Evolutionary conservation across 176 grass and related monocot species (phyloP), one percentile per base, ranked within the genome.

Genomic region (Oropetium thomaeum): DNA sequence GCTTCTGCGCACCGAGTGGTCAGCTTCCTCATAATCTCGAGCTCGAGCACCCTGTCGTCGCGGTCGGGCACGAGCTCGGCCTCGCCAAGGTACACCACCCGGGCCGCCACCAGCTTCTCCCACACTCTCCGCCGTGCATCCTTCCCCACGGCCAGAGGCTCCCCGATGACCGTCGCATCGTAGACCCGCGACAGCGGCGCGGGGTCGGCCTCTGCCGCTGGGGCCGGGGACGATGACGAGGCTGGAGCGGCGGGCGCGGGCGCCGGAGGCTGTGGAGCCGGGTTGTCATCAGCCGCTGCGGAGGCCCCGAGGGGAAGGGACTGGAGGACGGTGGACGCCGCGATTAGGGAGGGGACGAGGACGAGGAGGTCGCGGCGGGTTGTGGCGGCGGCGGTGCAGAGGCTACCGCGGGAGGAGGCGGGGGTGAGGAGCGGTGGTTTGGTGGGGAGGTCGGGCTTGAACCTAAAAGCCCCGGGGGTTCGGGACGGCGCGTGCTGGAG

Each of bases 31-130:
- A 98, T 71, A 31, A 98, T 94, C 79, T 98, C 96, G 57, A 95
- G 80, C 74, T 98, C 91, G 17, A 98, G 64, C 73, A 67, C 60
- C 82, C 81, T 77, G 79, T 98, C 96, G 39, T 95, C 89, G 58
- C 86, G 86, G 74, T 98, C 91, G 22, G 91, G 91, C 57, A 95
- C 91, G 86, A 92, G 85, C 89, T 98, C 96, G 49, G 91, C 82
- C 84, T 98, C 91, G 8, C 91, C 96, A 32, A 98, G 84, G 79
- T 98, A 98, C 65, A 98, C 91, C 22, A 98, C 89, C 22, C 91
- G 81, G 58, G 96, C 96, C 15, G 65, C 84, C 91, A 98, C 89
- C 67, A 98, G 76, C 87, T 98, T 98, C 89, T 98, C 96, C 96
- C 96, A 98, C 29, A 98, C 89, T 84, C 81, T 90, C 31, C 23